These are phyloP conservation scores for Pythium utonaiense DNA, from an alignment of 352 stramenopile species.

Conservation along the genomic window DNA sequence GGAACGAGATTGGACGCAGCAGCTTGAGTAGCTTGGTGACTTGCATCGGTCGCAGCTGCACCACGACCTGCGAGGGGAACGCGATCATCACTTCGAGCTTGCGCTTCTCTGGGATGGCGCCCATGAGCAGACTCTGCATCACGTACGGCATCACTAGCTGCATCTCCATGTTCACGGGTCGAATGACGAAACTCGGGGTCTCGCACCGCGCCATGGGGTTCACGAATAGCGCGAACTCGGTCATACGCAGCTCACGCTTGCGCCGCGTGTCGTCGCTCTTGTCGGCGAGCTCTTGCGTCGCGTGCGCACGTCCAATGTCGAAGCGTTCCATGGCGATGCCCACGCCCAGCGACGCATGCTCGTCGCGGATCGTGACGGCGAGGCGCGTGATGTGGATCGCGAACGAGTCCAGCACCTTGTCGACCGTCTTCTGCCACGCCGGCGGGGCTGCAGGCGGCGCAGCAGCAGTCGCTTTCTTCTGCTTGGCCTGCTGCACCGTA, in stretches of 20 bases:
- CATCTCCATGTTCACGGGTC: conserved; percentile 55
- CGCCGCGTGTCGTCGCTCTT: conserved; percentile 24
- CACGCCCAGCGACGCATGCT: conserved; percentile 47
- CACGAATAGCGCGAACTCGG: conserved; percentile 68
- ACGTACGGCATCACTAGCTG: conserved; percentile 59
- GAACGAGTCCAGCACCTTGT: conserved; percentile 73
- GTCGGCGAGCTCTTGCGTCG: background rate
- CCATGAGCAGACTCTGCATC: conserved; percentile 59
- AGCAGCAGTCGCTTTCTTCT: background rate
- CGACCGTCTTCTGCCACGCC: conserved; percentile 55
- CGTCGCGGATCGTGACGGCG: conserved; percentile 55
- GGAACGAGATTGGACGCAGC: conserved; percentile 49
- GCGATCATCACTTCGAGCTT: conserved; percentile 51
- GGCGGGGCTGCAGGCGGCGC: conserved; percentile 18
- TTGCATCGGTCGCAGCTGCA: conserved; percentile 69
- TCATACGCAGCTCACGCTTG: conserved; percentile 47
- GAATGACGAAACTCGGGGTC: conserved; percentile 42
- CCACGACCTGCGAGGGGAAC: conserved; percentile 33
- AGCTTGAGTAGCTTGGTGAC: conserved; percentile 54
- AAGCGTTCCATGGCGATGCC: conserved; percentile 62
- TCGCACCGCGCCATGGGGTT: conserved; percentile 38
- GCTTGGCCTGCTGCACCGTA: conserved; percentile 24
- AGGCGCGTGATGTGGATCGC: conserved; percentile 45
- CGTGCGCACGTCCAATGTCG: conserved; percentile 41
- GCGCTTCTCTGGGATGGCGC: conserved; percentile 31